Percentiles rank a stretch among this genome's conserved stretches.
These are phyloP conservation scores for Peniophora sp. DNA, from an alignment of 1,284 basidiomycete genomes.

Conservation along the genomic window DNA sequence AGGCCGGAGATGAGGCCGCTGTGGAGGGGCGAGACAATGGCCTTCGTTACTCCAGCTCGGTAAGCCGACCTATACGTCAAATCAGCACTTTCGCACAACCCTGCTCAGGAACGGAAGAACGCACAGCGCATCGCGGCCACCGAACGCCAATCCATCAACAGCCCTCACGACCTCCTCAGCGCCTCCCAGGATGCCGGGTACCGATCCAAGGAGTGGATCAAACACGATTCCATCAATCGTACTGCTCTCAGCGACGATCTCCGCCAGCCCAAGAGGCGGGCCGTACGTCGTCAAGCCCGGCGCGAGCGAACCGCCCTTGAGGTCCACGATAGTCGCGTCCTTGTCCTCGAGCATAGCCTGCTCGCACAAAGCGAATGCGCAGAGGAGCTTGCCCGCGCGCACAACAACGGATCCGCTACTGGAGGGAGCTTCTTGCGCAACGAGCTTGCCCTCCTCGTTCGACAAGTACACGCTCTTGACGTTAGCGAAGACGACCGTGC, in stretches of 20 bases:
- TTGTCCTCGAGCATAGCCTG: slow-evolving; percentile 11
- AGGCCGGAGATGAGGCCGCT: slow-evolving; percentile 49
- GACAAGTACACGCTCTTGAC: slow-evolving; percentile 22
- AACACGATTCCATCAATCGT: slow-evolving; percentile 55
- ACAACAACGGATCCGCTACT: slow-evolving; percentile 16
- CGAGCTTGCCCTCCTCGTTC: slow-evolving; percentile 1
- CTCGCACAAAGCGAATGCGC: slow-evolving; percentile 14
- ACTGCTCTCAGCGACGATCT: slow-evolving; percentile 52
- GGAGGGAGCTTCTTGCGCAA: slow-evolving; percentile 1
- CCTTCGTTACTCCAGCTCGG: slow-evolving; percentile 51
- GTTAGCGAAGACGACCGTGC: slow-evolving; percentile 50
- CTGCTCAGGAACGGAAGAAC: slow-evolving; percentile 19
- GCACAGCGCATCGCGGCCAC: slow-evolving; percentile 42
- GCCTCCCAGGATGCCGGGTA: slow-evolving; percentile 24
- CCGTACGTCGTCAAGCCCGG: slow-evolving; percentile 57
- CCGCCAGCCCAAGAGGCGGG: slow-evolving; percentile 49
- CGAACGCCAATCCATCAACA: slow-evolving; percentile 44
- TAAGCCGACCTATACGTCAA: slow-evolving; percentile 44
- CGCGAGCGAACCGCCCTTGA: slow-evolving; percentile 32
- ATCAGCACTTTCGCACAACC: neutral
- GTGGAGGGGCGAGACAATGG: slow-evolving; percentile 57
- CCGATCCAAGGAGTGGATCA: slow-evolving; percentile 21
- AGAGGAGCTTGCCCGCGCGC: slow-evolving; percentile 22
- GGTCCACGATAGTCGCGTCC: slow-evolving; percentile 20
- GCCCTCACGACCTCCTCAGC: slow-evolving; percentile 37